These are phyloP conservation scores for Colletotrichum aenigma DNA, from an alignment of 2,329 filamentous ascomycete species.

Conservation along the genomic window DNA sequence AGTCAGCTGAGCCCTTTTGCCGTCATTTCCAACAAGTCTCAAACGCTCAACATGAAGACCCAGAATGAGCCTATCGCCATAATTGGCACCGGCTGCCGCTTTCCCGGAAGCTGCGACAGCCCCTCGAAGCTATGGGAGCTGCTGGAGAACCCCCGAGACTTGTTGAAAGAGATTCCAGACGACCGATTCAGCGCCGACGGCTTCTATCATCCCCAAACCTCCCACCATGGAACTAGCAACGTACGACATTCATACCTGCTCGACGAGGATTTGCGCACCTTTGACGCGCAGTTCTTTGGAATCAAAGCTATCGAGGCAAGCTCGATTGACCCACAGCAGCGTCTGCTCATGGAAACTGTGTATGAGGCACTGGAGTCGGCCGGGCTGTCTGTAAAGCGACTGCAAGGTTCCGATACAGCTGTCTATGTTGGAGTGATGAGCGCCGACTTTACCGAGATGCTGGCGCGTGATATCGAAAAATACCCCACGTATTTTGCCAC, in stretches of 20 bases:
- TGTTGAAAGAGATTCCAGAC: slow-evolving; percentile 27
- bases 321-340: slow-evolving; percentile 36
- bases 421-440: slow-evolving; percentile 36
- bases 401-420: slow-evolving; percentile 30
- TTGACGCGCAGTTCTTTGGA: slow-evolving; percentile 34
- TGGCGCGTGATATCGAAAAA: slow-evolving; percentile 25
- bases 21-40: not conserved
- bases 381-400: slow-evolving; percentile 28
- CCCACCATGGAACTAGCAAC: slow-evolving; percentile 21
- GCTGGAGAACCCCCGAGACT: not conserved
- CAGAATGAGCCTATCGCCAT: not conserved
- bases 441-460: slow-evolving; percentile 26
- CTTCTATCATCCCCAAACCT: not conserved
- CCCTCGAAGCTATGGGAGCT: not conserved
- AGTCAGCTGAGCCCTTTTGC: not conserved
- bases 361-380: slow-evolving; percentile 39
- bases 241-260: slow-evolving; percentile 23
- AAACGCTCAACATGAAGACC: not conserved
- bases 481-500: slow-evolving; percentile 30
- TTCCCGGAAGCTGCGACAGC: not conserved
- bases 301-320: slow-evolving; percentile 34
- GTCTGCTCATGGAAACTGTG: slow-evolving; percentile 34
- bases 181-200: slow-evolving; percentile 23
- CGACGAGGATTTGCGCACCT: slow-evolving; percentile 21
- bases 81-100: not conserved